Conservation (phyloP, 768 basidiomycete species). For the Mycena sanguinolenta region DNA sequence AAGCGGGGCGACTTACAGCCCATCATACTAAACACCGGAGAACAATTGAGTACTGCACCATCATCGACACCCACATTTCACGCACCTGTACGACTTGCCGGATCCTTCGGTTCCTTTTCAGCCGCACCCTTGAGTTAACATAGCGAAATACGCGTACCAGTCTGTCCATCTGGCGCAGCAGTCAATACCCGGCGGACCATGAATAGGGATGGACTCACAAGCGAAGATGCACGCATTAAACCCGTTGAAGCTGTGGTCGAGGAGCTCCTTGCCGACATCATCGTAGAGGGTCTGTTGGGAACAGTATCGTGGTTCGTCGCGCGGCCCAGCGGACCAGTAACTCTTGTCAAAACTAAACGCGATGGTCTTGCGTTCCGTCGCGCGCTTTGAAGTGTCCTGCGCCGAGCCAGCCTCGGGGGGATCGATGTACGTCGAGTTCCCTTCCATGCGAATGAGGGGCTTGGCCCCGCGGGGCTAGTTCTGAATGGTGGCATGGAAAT, state of each 20-base stretch:
- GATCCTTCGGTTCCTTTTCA: constrained; percentile 67
- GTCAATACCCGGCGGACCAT: constrained; percentile 7
- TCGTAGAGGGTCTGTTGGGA: constrained; percentile 95
- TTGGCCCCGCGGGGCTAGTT: constrained; percentile 95
- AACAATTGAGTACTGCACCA: constrained; percentile 22
- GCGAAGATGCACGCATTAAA: constrained; percentile 99
- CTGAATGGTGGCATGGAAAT: constrained; percentile 55
- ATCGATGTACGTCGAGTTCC: constrained; percentile 92
- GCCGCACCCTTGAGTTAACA: neutral
- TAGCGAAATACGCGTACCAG: constrained; percentile 66
- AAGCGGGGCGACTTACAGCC: constrained; percentile 74
- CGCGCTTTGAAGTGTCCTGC: constrained; percentile 81
- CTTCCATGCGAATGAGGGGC: constrained; percentile 93
- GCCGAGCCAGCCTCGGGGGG: constrained; percentile 84
- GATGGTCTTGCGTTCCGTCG: constrained; percentile 92
- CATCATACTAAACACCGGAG: constrained; percentile 80
- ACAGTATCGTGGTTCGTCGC: constrained; percentile 92
- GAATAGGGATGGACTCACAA: constrained; percentile 75
- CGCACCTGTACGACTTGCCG: constrained; percentile 92
- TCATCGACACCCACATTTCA: constrained; percentile 25
- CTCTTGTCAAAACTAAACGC: constrained; percentile 96
- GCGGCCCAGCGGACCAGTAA: constrained; percentile 94
- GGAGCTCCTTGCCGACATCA: constrained; percentile 92
- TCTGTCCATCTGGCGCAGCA: constrained; percentile 75
- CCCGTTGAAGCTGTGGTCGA: constrained; percentile 95